Base-by-base conservation (phyloP, 2,329 filamentous ascomycete species). In the Apiospora hydei region DNA sequence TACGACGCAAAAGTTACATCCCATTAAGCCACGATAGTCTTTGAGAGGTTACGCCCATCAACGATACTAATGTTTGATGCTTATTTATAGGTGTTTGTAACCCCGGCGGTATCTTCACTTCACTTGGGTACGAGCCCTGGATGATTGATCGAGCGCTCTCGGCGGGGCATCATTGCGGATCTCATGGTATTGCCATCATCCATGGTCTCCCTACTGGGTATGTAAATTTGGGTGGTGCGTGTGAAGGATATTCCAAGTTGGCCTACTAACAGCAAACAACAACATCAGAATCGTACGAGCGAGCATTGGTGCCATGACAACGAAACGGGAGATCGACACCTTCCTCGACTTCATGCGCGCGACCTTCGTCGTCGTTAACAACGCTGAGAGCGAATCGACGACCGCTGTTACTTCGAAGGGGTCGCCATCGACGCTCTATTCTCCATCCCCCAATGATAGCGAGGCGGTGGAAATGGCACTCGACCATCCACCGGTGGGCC, bases 251-350 rank as follows among this genome's bases (percentile, higher is more conserved):
- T 41, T 14, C 7, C 2, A 41, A n/a, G 4, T 18, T 41, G 8
- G 18, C 10, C 6, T 49, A 16, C 67, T 69, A 24, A 69, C 16
- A 14, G 2, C 16, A 10, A n/a, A n/a, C 14, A 1, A 53, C 14
- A 26, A 16, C 73, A 30, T 4, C 53, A 86, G 90, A 0, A 88
- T 92, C 61, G 88, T 91, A 8, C 84, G 90, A 26, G 87, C 86
- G 7, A 90, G 88, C 72, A 81, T 92, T 1, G 90, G 90, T 0
- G 89, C 89, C 16, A 90, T 90, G 88, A 90, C 86, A 73, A 90
- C 87, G 2, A 78, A 84, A 26, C 79, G 82, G 3, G 90, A 92
- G 73, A 84, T 91, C 18, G 84, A 88, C 26, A 77, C 78, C 0
- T 85, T 89, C 49, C 69, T 88, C 10, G 73, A 79, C 3, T 89